A percentile compares a stretch with the other conserved stretches of the same genome.
These are phyloP conservation scores for Podosphaera xanthii DNA, from an alignment of 2,329 filamentous ascomycete species.

Conservation along the genomic window DNA sequence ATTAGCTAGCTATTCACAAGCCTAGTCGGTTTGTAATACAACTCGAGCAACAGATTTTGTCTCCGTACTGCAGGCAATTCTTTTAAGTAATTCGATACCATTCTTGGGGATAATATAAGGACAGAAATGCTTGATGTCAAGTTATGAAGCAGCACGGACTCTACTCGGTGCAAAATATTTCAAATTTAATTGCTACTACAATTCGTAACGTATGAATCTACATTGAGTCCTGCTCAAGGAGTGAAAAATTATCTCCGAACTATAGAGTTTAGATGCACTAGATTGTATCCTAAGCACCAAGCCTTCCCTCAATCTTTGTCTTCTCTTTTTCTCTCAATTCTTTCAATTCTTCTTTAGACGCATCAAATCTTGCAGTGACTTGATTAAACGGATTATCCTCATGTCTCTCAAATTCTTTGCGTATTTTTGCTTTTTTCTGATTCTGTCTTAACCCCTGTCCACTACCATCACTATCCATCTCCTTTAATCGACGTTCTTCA, in stretches of 20 bases:
- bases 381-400: slow-evolving; percentile 94
- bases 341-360: slow-evolving; percentile 52
- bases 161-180: background rate
- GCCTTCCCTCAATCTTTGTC: slow-evolving; percentile 48
- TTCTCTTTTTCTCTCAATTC: slow-evolving; percentile 43
- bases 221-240: background rate
- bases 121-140: no score
- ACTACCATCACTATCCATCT: slow-evolving; percentile 65
- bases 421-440: slow-evolving; percentile 63
- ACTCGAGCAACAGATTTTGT: slow-evolving; percentile 16
- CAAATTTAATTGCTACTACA: background rate
- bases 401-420: slow-evolving; percentile 86
- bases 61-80: slow-evolving; percentile 14
- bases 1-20: background rate
- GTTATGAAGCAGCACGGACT: background rate
- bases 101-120: slow-evolving; percentile 2
- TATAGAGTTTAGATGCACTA: no score
- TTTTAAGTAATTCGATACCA: slow-evolving; percentile 10
- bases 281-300: slow-evolving; percentile 18
- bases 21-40: slow-evolving; percentile 7
- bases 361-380: slow-evolving; percentile 52
- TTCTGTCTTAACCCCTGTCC: slow-evolving; percentile 51
- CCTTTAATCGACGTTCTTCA: slow-evolving; percentile 57
- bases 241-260: no score
- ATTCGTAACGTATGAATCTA: background rate